A percentile compares a stretch with the other conserved stretches of the same genome.
Evolutionary conservation across 768 basidiomycete genomes (phyloP).

Genomic region (Russula sp.): DNA sequence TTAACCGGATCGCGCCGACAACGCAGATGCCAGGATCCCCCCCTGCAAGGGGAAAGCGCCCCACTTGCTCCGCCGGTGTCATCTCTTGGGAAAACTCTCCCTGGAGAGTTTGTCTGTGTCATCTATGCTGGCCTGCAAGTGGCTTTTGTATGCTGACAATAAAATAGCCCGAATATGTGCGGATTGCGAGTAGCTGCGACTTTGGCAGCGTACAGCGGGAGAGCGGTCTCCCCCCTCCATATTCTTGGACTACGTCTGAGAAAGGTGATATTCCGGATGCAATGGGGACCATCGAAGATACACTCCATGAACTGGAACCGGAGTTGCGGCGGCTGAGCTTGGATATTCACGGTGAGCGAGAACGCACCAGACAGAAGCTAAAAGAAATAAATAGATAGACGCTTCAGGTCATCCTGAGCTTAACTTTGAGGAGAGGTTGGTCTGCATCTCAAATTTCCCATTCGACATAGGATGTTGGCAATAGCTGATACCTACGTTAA

Average conservation of each 20-base stretch:
- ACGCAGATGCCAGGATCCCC: neutral
- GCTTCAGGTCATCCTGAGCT: slow-evolving; percentile 56
- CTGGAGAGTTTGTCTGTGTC: slow-evolving; percentile 7
- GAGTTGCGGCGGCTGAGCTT: slow-evolving; percentile 59
- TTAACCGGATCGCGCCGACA: slow-evolving; percentile 17
- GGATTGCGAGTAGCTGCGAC: slow-evolving; percentile 20
- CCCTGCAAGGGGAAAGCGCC: neutral
- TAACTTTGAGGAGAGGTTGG: slow-evolving; percentile 56
- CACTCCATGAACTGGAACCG: slow-evolving; percentile 43
- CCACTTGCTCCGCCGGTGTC: slow-evolving; percentile 4
- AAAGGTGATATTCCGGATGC: slow-evolving; percentile 30
- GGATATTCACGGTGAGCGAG: slow-evolving; percentile 57
- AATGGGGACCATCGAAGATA: slow-evolving; percentile 45
- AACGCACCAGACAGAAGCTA: neutral
- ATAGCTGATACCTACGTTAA: neutral
- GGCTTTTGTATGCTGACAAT: neutral
- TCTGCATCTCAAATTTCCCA: slow-evolving; percentile 7
- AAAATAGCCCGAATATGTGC: slow-evolving; percentile 17
- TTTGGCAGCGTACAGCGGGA: slow-evolving; percentile 10
- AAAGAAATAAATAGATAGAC: neutral
- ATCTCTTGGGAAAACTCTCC: slow-evolving; percentile 3
- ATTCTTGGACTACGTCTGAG: slow-evolving; percentile 14
- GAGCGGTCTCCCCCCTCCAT: slow-evolving; percentile 21
- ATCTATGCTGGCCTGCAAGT: neutral
- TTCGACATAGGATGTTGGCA: neutral